Base-by-base conservation (phyloP, 2,329 filamentous ascomycete species). In the Xylaria sp. region DNA sequence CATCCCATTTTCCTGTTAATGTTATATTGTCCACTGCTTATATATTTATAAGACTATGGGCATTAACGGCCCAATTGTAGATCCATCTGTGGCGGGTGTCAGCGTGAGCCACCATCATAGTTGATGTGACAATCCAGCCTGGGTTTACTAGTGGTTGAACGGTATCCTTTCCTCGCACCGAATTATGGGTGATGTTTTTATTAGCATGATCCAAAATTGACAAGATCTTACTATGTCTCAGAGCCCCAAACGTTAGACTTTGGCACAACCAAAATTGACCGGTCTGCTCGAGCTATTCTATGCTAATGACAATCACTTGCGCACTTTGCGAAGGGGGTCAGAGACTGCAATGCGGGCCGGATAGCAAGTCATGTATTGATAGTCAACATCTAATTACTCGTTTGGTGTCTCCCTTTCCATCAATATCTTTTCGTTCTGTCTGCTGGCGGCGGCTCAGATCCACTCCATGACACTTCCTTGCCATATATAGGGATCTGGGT, bases 401-500 rank as follows among this genome's bases (percentile, higher is more conserved):
- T 28, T 57, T 62, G 2, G 8, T 18, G 36, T 28, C 28, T 28
- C 25, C 28, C 6, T 5, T 28, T 28, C 12, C 25, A n/a, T 51
- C 2, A 18, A 43, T 23, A 20, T n/a, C 18, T 20, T n/a, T 15
- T 46, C 12, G 6, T 10, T 52, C 31, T n/a, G 7, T 20, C 51
- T 41, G 20, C n/a, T 20, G 9, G 36, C 13, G 36, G 13, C 25
- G 13, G 36, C n/a, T 74, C 52, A 78, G 41, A 77, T 59, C 70
- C 73, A 78, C 59, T 76, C 75, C 55, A 77, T 64, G 23, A 77
- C 57, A 46, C 73, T 76, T 25, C 75, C 76, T 54, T 75, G 72
- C 76, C 76, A 78, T 43, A 79, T 75, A 55, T 77, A 64, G 23
- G 74, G 73, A 46, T 78, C 75, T 10, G 77, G 77, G 43, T 78